These are phyloP conservation scores for Arabidopsis suecica DNA, from an alignment of 345 rosid species.

Conservation along the genomic window DNA sequence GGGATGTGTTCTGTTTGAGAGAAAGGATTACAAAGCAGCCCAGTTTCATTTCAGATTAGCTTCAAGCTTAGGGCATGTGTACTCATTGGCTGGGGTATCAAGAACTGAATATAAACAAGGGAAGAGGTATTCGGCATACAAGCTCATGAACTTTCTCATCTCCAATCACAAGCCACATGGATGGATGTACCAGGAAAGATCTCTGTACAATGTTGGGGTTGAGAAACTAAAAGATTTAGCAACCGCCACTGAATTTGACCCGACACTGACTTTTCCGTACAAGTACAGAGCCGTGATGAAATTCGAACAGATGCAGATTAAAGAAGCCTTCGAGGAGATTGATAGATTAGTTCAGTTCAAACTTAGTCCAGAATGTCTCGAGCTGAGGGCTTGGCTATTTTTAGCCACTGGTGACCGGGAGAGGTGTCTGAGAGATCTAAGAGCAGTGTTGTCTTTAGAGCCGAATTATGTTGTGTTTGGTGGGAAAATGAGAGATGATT, in stretches of 20 bases:
- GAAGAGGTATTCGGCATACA: slow-evolving; percentile 66
- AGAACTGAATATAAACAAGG: slow-evolving; percentile 83
- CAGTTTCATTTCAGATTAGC: slow-evolving; percentile 70
- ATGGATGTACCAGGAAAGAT: slow-evolving; percentile 98
- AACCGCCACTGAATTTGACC: slow-evolving; percentile 83
- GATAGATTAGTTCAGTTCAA: slow-evolving; percentile 70
- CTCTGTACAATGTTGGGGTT: slow-evolving; percentile 63
- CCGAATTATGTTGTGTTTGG: slow-evolving; percentile 70
- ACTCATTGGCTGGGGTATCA: slow-evolving; percentile 83
- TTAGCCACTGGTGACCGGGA: slow-evolving; percentile 71
- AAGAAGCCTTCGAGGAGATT: slow-evolving; percentile 72
- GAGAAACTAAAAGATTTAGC: slow-evolving; percentile 69
- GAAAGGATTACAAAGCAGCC: slow-evolving; percentile 65
- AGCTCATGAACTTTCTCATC: slow-evolving; percentile 67
- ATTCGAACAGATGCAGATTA: slow-evolving; percentile 62
- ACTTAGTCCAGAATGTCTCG: slow-evolving; percentile 79
- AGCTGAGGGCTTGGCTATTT: slow-evolving; percentile 81
- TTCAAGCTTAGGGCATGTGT: slow-evolving; percentile 74
- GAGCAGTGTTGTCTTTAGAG: slow-evolving; percentile 73
- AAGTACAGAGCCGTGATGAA: slow-evolving; percentile 75
- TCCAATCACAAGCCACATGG: slow-evolving; percentile 66
- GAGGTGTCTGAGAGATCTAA: slow-evolving; percentile 73
- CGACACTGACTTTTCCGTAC: slow-evolving; percentile 77
- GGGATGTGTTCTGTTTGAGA: slow-evolving; percentile 74
- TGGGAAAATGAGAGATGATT: slow-evolving; percentile 57